phyloP scores from a whole-genome alignment of 1,284 basidiomycete genomes.

The Ustilago shanxiensis region DNA sequence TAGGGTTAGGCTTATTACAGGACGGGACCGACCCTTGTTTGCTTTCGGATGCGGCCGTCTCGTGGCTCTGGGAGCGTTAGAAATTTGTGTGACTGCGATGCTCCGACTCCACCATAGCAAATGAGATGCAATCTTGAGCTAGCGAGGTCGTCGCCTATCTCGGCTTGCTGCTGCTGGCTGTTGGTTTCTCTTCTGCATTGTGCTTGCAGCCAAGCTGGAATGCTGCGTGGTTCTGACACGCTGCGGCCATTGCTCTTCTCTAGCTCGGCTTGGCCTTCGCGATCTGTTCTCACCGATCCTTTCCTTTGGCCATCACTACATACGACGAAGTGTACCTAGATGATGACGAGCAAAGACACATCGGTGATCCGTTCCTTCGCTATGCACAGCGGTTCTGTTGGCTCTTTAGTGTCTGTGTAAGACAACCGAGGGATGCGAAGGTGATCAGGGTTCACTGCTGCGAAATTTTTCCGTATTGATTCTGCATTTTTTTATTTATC shows the following conservation, averaged over 20 bases:
- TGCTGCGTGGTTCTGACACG: background rate
- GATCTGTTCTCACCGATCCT: background rate
- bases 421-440: background rate
- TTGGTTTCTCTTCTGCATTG: background rate
- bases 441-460: conserved; percentile 13
- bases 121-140: conserved; percentile 1
- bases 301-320: background rate
- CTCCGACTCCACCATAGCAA: background rate
- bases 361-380: too few relatives aligned
- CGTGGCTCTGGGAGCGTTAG: background rate
- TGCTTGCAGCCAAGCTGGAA: background rate
- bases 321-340: too few relatives aligned
- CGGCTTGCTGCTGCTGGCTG: background rate
- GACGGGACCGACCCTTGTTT: background rate
- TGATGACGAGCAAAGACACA: too few relatives aligned
- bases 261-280: conserved; percentile 2
- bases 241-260: background rate
- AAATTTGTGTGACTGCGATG: background rate
- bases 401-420: too few relatives aligned
- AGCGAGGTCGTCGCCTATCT: background rate
- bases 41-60: conserved; percentile 1
- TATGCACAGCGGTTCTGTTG: background rate
- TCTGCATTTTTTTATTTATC: background rate
- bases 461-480: background rate
- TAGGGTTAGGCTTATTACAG: background rate